Percentiles rank a stretch among this genome's conserved stretches.
These are phyloP conservation scores for Pleurotus eryngii DNA, from an alignment of 768 basidiomycete genomes.

Conservation along the genomic window DNA sequence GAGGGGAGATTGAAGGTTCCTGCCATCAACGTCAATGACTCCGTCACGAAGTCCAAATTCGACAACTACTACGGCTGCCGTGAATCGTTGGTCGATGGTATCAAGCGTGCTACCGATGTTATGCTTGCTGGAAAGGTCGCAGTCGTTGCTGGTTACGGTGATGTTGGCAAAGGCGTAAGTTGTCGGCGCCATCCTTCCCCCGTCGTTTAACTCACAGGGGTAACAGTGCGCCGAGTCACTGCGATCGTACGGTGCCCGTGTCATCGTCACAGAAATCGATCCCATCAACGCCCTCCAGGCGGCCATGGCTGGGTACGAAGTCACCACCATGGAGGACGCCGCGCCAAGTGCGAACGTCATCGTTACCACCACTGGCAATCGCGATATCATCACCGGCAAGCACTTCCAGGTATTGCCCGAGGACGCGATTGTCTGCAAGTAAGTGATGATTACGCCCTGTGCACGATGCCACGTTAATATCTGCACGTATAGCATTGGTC, in stretches of 20 bases:
- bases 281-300: slow-evolving; percentile 99
- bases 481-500: slow-evolving; percentile 59
- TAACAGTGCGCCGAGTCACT: slow-evolving; percentile 95
- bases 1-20: slow-evolving; percentile 95
- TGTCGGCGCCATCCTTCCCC: not conserved
- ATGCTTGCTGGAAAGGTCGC: slow-evolving; percentile 99
- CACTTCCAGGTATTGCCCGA: slow-evolving; percentile 96
- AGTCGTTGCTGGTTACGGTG: slow-evolving; percentile 97
- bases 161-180: slow-evolving; percentile 98
- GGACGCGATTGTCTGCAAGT: slow-evolving; percentile 99
- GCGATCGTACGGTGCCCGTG: slow-evolving; percentile 95
- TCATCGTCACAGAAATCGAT: slow-evolving; percentile 96
- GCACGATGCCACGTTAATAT: not conserved
- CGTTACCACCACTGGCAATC: slow-evolving; percentile 97
- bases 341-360: slow-evolving; percentile 88
- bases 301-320: slow-evolving; percentile 99
- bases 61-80: slow-evolving; percentile 99
- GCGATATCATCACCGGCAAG: slow-evolving; percentile 91
- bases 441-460: slow-evolving; percentile 26
- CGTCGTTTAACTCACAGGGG: too few relatives aligned
- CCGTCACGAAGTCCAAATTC: slow-evolving; percentile 99
- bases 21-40: slow-evolving; percentile 99
- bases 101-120: slow-evolving; percentile 99
- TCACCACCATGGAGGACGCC: slow-evolving; percentile 97
- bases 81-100: slow-evolving; percentile 98